These are phyloP conservation scores for Rosa persica DNA, from an alignment of 306 rosid species.

Conservation along the genomic window DNA sequence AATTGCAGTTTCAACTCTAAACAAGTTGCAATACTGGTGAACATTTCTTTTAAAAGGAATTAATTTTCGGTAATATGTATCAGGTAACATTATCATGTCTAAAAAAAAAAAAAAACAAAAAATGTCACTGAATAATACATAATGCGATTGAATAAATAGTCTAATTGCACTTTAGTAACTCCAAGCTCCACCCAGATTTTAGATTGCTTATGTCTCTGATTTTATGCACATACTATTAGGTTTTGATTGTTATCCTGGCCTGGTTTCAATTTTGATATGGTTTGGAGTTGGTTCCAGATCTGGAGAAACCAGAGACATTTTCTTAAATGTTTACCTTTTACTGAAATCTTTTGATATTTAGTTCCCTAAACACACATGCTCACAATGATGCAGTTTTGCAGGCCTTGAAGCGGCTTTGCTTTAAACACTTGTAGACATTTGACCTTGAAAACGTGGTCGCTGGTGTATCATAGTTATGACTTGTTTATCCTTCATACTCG, in stretches of 20 bases:
- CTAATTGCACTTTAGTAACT: not conserved
- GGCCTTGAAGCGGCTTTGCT: conserved; percentile 39
- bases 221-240: not conserved
- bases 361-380: not conserved
- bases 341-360: conserved; percentile 20
- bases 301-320: not conserved
- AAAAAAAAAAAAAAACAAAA: not conserved
- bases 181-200: not conserved
- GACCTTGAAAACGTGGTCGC: conserved; percentile 17
- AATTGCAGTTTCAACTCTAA: not conserved
- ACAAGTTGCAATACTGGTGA: not conserved
- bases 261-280: not conserved
- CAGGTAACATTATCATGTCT: not conserved
- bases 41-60: not conserved
- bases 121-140: not conserved
- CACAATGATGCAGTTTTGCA: conserved; percentile 45
- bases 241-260: not conserved
- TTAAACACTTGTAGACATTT: conserved; percentile 32
- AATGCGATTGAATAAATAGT: not conserved
- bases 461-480: conserved; percentile 43
- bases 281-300: not conserved
- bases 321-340: conserved; percentile 11
- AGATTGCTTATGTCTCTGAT: not conserved
- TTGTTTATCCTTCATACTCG: conserved; percentile 57
- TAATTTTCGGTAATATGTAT: not conserved